Conservation (phyloP, 1,284 basidiomycete species). For the Microbotryomycetes sp. region DNA sequence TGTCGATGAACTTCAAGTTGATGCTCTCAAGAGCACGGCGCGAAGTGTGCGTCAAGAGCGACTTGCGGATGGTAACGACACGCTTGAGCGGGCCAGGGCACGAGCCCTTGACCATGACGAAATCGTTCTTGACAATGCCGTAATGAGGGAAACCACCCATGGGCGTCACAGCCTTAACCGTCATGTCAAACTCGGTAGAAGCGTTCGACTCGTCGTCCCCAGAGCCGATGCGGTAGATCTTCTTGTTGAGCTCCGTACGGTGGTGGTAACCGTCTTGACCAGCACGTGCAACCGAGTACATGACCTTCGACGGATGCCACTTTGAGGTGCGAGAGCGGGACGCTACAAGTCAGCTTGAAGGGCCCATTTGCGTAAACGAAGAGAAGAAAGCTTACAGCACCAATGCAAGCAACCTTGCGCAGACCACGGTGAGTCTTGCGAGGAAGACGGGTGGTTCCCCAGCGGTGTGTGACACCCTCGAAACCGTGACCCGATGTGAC, state of each 20-base stretch:
- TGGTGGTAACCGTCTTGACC: conserved; percentile 99
- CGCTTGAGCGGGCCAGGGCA: conserved; percentile 96
- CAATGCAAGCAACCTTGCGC: conserved; percentile 86
- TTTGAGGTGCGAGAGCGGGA: neutral
- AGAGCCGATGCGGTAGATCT: conserved; percentile 91
- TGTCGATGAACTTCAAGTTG: conserved; percentile 97
- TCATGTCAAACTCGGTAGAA: conserved; percentile 86
- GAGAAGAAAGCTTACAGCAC: conserved; percentile 66
- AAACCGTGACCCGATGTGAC: conserved; percentile 99
- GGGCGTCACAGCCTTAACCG: conserved; percentile 90
- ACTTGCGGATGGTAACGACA: conserved; percentile 74
- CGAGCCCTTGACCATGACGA: conserved; percentile 78
- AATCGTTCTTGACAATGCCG: conserved; percentile 98
- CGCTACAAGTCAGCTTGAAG: conserved; percentile 22
- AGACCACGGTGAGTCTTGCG: conserved; percentile 97
- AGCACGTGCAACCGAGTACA: conserved; percentile 99
- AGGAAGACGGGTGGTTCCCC: conserved; percentile 98
- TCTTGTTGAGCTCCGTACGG: conserved; percentile 91
- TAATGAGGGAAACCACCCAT: conserved; percentile 99
- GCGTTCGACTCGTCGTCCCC: conserved; percentile 76
- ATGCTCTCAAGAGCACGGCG: conserved; percentile 92
- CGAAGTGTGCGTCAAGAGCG: conserved; percentile 42
- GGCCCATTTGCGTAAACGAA: conserved; percentile 47
- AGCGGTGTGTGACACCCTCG: conserved; percentile 95
- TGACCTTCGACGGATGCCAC: conserved; percentile 60